Evolutionary conservation across 805 yeast species (phyloP).

Genomic region (Cyberlindnera mrakii): DNA sequence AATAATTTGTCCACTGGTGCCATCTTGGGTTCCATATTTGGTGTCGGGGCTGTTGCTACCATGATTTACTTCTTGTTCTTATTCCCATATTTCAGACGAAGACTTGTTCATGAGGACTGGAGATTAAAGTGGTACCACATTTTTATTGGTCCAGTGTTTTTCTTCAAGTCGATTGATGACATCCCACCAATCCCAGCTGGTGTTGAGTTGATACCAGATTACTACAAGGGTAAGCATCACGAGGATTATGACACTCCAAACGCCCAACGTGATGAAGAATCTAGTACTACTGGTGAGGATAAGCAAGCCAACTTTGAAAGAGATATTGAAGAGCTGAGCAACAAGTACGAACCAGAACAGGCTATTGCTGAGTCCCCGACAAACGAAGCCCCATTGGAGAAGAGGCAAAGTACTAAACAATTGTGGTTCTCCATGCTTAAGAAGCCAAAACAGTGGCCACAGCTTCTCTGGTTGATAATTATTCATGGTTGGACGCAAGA

Average conservation of each 20-base stretch:
- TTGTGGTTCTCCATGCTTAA: slow-evolving; percentile 33
- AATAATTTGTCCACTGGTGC: slow-evolving; percentile 46
- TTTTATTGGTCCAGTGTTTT: slow-evolving; percentile 48
- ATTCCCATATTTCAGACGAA: slow-evolving; percentile 58
- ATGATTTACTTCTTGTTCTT: slow-evolving; percentile 45
- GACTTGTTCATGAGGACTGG: slow-evolving; percentile 59
- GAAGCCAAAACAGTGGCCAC: slow-evolving; percentile 51
- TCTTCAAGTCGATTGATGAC: slow-evolving; percentile 46
- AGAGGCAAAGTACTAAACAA: slow-evolving; percentile 30
- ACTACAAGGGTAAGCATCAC: slow-evolving; percentile 54
- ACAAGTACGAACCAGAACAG: slow-evolving; percentile 8
- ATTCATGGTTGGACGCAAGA: slow-evolving; percentile 63
- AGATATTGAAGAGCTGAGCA: slow-evolving; percentile 17
- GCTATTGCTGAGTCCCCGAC: slow-evolving; percentile 3
- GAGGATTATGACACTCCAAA: slow-evolving; percentile 11
- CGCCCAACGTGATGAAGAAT: slow-evolving; percentile 1
- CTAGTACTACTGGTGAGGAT: slow-evolving; percentile 13
- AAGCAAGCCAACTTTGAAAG: slow-evolving; percentile 17
- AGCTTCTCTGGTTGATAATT: slow-evolving; percentile 39
- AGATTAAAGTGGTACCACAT: slow-evolving; percentile 52
- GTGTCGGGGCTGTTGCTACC: slow-evolving; percentile 56
- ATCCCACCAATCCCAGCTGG: slow-evolving; percentile 68
- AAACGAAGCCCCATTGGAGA: slow-evolving; percentile 15
- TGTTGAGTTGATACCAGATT: slow-evolving; percentile 49
- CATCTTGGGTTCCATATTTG: slow-evolving; percentile 53